Conservation (phyloP, 2,329 filamentous ascomycete genomes). For the Talaromyces marneffei region DNA sequence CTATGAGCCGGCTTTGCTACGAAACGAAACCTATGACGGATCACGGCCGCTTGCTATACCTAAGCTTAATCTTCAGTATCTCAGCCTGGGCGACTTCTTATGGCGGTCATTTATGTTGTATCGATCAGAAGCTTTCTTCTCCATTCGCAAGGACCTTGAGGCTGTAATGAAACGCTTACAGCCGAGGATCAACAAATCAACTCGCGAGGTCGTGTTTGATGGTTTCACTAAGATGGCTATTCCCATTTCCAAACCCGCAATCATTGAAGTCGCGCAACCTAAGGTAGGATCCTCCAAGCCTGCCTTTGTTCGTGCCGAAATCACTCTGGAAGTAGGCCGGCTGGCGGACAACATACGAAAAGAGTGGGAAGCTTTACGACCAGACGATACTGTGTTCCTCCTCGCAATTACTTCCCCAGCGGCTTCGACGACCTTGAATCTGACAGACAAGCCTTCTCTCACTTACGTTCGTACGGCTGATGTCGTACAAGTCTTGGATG, state of each 20-base stretch:
- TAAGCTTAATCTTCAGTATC: conserved; percentile 91
- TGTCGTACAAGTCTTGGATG: conserved; percentile 78
- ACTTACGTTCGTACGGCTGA: conserved; percentile 73
- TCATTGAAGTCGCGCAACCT: conserved; percentile 78
- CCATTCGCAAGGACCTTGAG: conserved; percentile 86
- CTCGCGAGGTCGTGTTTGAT: conserved; percentile 64
- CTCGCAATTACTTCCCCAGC: conserved; percentile 60
- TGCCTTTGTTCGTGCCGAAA: conserved; percentile 79
- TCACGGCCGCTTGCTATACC: conserved; percentile 82
- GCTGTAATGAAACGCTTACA: conserved; percentile 71
- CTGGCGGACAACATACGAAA: conserved; percentile 68
- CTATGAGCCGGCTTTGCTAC: conserved; percentile 71
- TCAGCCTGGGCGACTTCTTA: conserved; percentile 92
- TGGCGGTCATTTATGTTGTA: conserved; percentile 90
- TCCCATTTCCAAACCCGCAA: conserved; percentile 75
- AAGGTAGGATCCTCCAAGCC: conserved; percentile 77
- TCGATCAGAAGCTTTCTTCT: conserved; percentile 86
- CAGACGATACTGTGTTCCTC: conserved; percentile 86
- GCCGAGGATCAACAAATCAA: conserved; percentile 59
- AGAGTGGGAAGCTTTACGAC: conserved; percentile 85
- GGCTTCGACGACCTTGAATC: neutral
- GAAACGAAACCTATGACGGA: conserved; percentile 82
- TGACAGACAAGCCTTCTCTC: conserved; percentile 35
- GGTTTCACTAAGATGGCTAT: conserved; percentile 91
- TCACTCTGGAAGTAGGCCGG: conserved; percentile 74